Conservation (phyloP, 1,284 basidiomycete species). For the Melanopsichium pennsylvanicum region DNA sequence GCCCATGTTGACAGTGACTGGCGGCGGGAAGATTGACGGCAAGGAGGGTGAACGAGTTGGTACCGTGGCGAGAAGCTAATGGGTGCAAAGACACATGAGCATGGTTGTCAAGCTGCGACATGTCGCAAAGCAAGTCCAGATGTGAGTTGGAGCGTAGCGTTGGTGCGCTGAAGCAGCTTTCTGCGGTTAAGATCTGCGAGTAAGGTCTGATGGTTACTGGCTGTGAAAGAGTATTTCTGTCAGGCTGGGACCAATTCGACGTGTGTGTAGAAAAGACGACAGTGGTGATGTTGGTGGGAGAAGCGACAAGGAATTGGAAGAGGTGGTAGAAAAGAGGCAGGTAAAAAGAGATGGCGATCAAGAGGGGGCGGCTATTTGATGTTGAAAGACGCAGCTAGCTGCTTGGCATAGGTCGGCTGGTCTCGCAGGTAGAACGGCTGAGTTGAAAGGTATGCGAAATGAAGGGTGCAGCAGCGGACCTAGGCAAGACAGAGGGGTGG, state of each 20-base stretch:
- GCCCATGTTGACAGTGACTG: not conserved
- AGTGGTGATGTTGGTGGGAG: not conserved
- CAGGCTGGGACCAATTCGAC: too few relatives aligned
- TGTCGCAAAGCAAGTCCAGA: constrained; percentile 9
- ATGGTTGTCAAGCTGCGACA: constrained; percentile 32
- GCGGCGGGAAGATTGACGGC: constrained; percentile 28
- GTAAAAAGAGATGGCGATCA: not conserved
- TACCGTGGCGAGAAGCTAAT: constrained; percentile 50
- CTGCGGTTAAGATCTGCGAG: too few relatives aligned
- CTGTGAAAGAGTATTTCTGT: too few relatives aligned
- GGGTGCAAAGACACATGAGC: constrained; percentile 57
- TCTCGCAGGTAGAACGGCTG: too few relatives aligned
- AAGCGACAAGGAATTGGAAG: not conserved
- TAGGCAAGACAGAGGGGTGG: too few relatives aligned
- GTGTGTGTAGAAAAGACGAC: not conserved
- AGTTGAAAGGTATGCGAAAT: too few relatives aligned
- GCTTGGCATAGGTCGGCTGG: too few relatives aligned
- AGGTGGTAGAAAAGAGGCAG: not conserved
- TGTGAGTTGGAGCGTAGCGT: not conserved
- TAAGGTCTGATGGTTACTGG: too few relatives aligned
- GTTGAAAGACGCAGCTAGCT: too few relatives aligned
- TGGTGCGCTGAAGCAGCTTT: not conserved
- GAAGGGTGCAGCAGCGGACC: too few relatives aligned
- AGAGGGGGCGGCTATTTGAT: too few relatives aligned
- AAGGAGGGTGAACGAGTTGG: constrained; percentile 44